phyloP scores from a whole-genome alignment of 768 basidiomycete genomes.

The Gloeopeniophorella convolvens region DNA sequence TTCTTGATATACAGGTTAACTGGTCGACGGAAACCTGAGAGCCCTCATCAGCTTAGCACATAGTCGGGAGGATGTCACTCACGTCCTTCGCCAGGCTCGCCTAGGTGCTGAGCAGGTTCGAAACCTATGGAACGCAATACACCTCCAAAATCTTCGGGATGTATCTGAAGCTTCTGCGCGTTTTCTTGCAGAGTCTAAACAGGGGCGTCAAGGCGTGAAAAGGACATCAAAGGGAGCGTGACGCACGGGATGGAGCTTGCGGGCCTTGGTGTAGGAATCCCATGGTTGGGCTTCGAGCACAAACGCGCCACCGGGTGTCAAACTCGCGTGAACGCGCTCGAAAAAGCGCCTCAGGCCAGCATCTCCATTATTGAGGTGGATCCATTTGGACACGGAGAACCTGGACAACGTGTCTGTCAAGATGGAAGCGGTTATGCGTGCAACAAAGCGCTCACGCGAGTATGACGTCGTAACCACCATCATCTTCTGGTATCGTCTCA shows the following conservation, averaged over 20 bases:
- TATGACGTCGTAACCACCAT: slow-evolving; percentile 65
- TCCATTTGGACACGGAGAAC: slow-evolving; percentile 88
- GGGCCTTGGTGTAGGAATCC: slow-evolving; percentile 78
- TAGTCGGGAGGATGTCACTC: slow-evolving; percentile 22
- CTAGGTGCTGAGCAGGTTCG: slow-evolving; percentile 38
- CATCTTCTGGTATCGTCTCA: slow-evolving; percentile 47
- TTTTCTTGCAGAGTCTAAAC: slow-evolving; percentile 52
- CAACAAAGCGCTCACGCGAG: slow-evolving; percentile 53
- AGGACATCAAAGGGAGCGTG: background rate
- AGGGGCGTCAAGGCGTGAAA: background rate
- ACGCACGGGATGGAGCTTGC: slow-evolving; percentile 54
- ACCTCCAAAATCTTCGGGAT: slow-evolving; percentile 55
- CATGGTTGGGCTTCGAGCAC: slow-evolving; percentile 82
- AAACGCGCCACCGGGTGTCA: slow-evolving; percentile 61
- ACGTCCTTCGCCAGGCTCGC: slow-evolving; percentile 63
- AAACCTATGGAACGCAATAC: slow-evolving; percentile 62
- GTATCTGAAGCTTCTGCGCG: slow-evolving; percentile 46
- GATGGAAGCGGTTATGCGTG: background rate
- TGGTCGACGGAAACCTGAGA: slow-evolving; percentile 20
- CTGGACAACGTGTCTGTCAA: slow-evolving; percentile 31
- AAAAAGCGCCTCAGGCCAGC: slow-evolving; percentile 67
- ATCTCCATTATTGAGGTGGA: slow-evolving; percentile 79
- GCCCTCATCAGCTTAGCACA: background rate
- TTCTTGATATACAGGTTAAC: slow-evolving; percentile 19
- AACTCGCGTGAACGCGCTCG: slow-evolving; percentile 44